Conservation (phyloP, 257 asterid species). For the Cordia subcordata region DNA sequence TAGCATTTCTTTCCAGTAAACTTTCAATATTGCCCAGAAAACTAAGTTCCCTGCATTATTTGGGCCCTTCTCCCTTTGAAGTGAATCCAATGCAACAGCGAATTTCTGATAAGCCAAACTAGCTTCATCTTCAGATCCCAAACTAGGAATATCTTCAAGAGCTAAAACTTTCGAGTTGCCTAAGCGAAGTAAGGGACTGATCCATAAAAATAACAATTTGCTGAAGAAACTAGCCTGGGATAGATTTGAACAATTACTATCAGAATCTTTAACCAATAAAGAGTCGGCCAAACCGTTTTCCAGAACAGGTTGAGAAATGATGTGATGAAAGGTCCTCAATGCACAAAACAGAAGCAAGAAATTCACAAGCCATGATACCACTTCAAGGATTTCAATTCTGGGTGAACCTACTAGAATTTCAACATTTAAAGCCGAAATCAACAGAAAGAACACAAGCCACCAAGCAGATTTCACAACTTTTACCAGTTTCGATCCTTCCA, state of each 20-base stretch:
- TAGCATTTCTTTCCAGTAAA: slow-evolving; percentile 47
- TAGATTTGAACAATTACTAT: slow-evolving; percentile 3
- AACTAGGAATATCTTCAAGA: slow-evolving; percentile 54
- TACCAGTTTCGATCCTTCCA: slow-evolving; percentile 40
- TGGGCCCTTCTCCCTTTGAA: slow-evolving; percentile 21
- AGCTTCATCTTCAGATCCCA: slow-evolving; percentile 59
- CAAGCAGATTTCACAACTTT: slow-evolving; percentile 38
- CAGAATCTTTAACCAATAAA: slow-evolving; percentile 29
- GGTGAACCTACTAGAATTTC: slow-evolving; percentile 18
- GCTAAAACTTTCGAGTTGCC: slow-evolving; percentile 44
- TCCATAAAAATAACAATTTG: slow-evolving; percentile 56
- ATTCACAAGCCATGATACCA: slow-evolving; percentile 46
- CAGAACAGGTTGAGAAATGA: slow-evolving; percentile 15
- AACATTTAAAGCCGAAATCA: slow-evolving; percentile 38
- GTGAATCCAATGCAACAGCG: slow-evolving; percentile 32
- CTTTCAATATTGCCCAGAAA: slow-evolving; percentile 33
- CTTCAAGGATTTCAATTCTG: slow-evolving; percentile 28
- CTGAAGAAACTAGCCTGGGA: slow-evolving; percentile 34
- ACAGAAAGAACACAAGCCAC: slow-evolving; percentile 47
- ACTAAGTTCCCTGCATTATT: slow-evolving; percentile 19
- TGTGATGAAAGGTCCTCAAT: slow-evolving; percentile 19
- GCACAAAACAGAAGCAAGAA: slow-evolving; percentile 45
- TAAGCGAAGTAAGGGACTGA: slow-evolving; percentile 45
- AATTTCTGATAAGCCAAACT: slow-evolving; percentile 36
- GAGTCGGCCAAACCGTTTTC: slow-evolving; percentile 30